phyloP scores from a whole-genome alignment of 176 grass and related monocot genomes.

The Cenchrus purpureus region DNA sequence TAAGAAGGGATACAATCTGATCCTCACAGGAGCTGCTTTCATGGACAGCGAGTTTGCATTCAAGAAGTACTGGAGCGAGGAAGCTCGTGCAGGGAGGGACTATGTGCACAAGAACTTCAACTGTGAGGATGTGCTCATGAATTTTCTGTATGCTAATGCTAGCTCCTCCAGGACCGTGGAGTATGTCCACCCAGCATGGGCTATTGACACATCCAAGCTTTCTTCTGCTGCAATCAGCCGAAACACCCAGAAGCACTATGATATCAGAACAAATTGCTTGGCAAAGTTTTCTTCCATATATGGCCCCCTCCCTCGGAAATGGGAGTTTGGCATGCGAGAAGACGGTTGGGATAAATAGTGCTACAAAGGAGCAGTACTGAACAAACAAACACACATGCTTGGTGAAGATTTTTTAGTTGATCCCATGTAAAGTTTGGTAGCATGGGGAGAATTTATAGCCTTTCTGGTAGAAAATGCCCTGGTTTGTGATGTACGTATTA shows the following conservation, averaged over 20 bases:
- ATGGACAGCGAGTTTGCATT: slow-evolving; percentile 94
- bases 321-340: slow-evolving; percentile 65
- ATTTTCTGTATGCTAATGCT: slow-evolving; percentile 83
- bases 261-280: slow-evolving; percentile 77
- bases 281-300: slow-evolving; percentile 79
- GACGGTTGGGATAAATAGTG: slow-evolving; percentile 91
- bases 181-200: slow-evolving; percentile 95
- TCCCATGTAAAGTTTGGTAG: slow-evolving; percentile 40
- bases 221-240: slow-evolving; percentile 86
- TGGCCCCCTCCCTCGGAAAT: slow-evolving; percentile 64
- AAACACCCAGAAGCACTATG: slow-evolving; percentile 83
- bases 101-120: slow-evolving; percentile 91
- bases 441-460: slow-evolving; percentile 28
- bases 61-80: slow-evolving; percentile 80
- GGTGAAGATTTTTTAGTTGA: background rate
- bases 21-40: slow-evolving; percentile 93
- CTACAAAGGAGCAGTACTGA: background rate
- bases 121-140: slow-evolving; percentile 96
- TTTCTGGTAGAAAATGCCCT: slow-evolving; percentile 3
- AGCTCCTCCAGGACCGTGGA: slow-evolving; percentile 74
- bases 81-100: slow-evolving; percentile 77
- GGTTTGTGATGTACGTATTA: slow-evolving; percentile 10
- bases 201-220: slow-evolving; percentile 97
- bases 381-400: background rate
- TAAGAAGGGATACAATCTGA: slow-evolving; percentile 87